Conservation (phyloP, 768 basidiomycete genomes). For the Piloderma croceum region DNA sequence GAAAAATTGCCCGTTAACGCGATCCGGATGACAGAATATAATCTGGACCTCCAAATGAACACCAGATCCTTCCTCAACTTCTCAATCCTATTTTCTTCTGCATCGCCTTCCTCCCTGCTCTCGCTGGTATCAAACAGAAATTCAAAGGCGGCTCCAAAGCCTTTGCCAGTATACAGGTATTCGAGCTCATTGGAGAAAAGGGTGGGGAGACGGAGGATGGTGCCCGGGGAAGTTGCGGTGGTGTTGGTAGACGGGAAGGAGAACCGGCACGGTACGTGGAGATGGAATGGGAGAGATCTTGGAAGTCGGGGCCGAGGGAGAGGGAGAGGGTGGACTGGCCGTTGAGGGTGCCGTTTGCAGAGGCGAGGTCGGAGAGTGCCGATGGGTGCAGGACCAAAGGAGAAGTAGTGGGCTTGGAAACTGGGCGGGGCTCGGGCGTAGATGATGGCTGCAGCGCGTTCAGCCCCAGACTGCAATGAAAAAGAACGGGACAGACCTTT, state of each 20-base stretch:
- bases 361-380: slow-evolving; percentile 39
- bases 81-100: slow-evolving; percentile 46
- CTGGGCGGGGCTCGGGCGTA: slow-evolving; percentile 91
- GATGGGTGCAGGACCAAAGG: slow-evolving; percentile 61
- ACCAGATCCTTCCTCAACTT: slow-evolving; percentile 67
- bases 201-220: slow-evolving; percentile 50
- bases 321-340: slow-evolving; percentile 61
- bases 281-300: too few species aligned
- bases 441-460: slow-evolving; percentile 71
- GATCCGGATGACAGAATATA: slow-evolving; percentile 59
- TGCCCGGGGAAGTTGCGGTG: too few species aligned
- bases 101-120: slow-evolving; percentile 38
- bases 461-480: not conserved
- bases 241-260: too few species aligned
- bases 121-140: slow-evolving; percentile 70
- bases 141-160: slow-evolving; percentile 81
- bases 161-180: slow-evolving; percentile 90
- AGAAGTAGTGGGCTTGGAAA: slow-evolving; percentile 87
- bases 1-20: slow-evolving; percentile 67
- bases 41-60: slow-evolving; percentile 73
- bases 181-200: slow-evolving; percentile 89
- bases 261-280: slow-evolving; percentile 45
- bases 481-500: slow-evolving; percentile 62
- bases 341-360: slow-evolving; percentile 45
- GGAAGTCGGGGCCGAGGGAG: slow-evolving; percentile 38